A percentile compares a stretch with the other conserved stretches of the same genome.
Conservation (phyloP, 2,329 filamentous ascomycete species). For the Diplodia seriata region DNA sequence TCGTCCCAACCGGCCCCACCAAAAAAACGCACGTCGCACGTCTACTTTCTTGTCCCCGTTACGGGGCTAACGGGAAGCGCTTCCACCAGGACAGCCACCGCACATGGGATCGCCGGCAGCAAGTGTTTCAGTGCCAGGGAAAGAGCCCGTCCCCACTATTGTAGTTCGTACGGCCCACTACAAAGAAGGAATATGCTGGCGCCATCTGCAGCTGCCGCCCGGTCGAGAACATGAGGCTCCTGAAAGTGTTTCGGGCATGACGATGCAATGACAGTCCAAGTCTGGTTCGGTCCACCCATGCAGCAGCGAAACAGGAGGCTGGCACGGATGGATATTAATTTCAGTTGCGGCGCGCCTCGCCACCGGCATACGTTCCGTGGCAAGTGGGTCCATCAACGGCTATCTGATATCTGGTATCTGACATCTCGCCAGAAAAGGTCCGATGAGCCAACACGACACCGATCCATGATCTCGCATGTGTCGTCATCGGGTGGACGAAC, state of each 20-base stretch:
- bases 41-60: too few species aligned
- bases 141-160: too few species aligned
- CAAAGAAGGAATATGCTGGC: too few species aligned
- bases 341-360: background rate
- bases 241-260: background rate
- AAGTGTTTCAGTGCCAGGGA: too few species aligned
- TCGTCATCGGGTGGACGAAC: slow-evolving; percentile 9
- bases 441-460: background rate
- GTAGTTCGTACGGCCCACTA: too few species aligned
- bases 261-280: background rate
- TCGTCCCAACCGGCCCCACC: too few species aligned
- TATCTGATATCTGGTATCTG: slow-evolving; percentile 7
- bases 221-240: background rate
- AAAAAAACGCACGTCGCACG: too few species aligned
- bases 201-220: too few species aligned
- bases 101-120: too few species aligned
- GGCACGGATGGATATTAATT: background rate
- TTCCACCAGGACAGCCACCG: too few species aligned
- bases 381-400: slow-evolving; percentile 14
- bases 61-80: too few species aligned
- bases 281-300: background rate
- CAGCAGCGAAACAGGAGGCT: background rate
- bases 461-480: background rate
- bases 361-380: background rate
- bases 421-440: slow-evolving; percentile 3